phyloP scores from a whole-genome alignment of 768 basidiomycete genomes.

The Imleria badia region DNA sequence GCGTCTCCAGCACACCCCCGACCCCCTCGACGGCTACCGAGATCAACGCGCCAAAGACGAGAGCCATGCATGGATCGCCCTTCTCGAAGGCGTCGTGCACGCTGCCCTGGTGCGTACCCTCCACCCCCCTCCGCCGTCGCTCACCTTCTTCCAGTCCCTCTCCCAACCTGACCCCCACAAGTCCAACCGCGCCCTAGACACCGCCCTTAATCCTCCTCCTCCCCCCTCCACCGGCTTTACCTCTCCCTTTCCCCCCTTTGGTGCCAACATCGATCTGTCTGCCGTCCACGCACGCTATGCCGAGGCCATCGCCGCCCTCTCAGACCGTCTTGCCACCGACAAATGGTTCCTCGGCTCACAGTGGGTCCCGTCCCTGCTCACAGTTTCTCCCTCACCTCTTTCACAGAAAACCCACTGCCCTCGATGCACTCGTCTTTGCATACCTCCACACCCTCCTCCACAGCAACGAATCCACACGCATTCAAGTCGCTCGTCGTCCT shows the following conservation, averaged over 20 bases:
- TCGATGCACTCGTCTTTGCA: constrained; percentile 82
- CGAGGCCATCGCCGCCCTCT: constrained; percentile 71
- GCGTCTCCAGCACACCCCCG: constrained; percentile 40
- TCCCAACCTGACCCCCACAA: constrained; percentile 45
- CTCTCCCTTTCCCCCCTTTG: constrained; percentile 60
- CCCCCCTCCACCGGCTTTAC: constrained; percentile 69
- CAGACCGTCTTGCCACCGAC: constrained; percentile 72
- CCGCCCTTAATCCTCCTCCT: constrained; percentile 62
- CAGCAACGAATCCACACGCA: constrained; percentile 42
- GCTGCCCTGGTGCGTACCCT: constrained; percentile 60
- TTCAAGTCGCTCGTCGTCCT: constrained; percentile 65
- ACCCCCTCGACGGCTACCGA: constrained; percentile 64
- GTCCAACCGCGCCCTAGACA: constrained; percentile 40
- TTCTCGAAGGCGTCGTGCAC: constrained; percentile 76
- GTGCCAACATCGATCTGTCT: constrained; percentile 51
- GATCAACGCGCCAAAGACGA: constrained; percentile 63
- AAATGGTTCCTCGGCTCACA: constrained; percentile 79
- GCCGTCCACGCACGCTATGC: constrained; percentile 58
- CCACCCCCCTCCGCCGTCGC: not conserved
- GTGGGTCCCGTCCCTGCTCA: constrained; percentile 40
- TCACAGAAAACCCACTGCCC: constrained; percentile 68
- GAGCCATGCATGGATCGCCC: constrained; percentile 77
- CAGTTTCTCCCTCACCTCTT: constrained; percentile 5
- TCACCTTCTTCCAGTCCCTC: constrained; percentile 40
- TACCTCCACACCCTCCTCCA: constrained; percentile 71